Percentiles rank a stretch among this genome's conserved stretches.
These are phyloP conservation scores for Kluyveromyces wickerhamii DNA, from an alignment of 805 yeast species.

Conservation along the genomic window DNA sequence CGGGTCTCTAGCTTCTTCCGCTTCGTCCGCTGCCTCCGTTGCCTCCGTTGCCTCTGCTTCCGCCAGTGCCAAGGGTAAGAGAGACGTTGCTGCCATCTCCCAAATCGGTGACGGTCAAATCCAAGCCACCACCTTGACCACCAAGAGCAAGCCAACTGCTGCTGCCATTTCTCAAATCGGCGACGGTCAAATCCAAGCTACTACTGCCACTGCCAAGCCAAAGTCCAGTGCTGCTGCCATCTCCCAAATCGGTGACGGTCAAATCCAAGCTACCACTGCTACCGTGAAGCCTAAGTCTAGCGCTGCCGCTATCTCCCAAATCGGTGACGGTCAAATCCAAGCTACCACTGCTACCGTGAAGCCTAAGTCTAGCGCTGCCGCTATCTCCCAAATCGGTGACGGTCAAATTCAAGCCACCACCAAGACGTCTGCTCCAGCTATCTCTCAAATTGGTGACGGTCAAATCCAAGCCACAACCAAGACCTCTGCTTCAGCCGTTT, in stretches of 20 bases:
- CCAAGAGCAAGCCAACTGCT: slow-evolving; percentile 42
- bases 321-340: slow-evolving; percentile 25
- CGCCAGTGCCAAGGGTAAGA: slow-evolving; percentile 43
- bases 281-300: slow-evolving; percentile 20
- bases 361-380: slow-evolving; percentile 20
- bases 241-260: slow-evolving; percentile 26
- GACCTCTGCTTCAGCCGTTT: slow-evolving; percentile 18
- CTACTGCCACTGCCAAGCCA: slow-evolving; percentile 28
- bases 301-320: slow-evolving; percentile 31
- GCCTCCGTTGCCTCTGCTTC: slow-evolving; percentile 50
- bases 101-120: slow-evolving; percentile 42
- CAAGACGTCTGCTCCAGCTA: slow-evolving; percentile 30
- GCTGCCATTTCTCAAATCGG: slow-evolving; percentile 33
- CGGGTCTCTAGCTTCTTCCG: slow-evolving; percentile 24
- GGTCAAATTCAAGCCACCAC: slow-evolving; percentile 48
- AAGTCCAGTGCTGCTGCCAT: slow-evolving; percentile 20
- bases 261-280: slow-evolving; percentile 27
- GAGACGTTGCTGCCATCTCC: slow-evolving; percentile 38
- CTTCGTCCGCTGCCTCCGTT: slow-evolving; percentile 31
- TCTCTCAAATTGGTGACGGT: slow-evolving; percentile 39
- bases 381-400: slow-evolving; percentile 41
- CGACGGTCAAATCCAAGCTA: slow-evolving; percentile 30
- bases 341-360: slow-evolving; percentile 19
- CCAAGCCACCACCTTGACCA: slow-evolving; percentile 17
- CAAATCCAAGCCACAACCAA: slow-evolving; percentile 18